A percentile compares a stretch with the other conserved stretches of the same genome.
Evolutionary conservation across 139 green algal genomes (phyloP).

Genomic region (Prasinococcaceae sp.): DNA sequence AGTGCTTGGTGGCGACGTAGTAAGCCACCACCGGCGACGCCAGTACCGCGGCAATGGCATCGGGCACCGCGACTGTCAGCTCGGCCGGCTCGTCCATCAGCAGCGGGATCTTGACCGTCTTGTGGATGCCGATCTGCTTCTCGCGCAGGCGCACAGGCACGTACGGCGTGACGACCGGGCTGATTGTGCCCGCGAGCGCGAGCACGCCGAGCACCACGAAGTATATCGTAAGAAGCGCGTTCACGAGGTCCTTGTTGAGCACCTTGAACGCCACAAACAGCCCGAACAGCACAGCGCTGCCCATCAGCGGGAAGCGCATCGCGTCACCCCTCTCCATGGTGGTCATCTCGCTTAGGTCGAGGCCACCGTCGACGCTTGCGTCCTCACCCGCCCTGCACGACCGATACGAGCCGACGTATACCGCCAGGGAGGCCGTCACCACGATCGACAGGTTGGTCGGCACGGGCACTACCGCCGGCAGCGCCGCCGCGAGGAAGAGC

Average conservation of each 20-base stretch:
- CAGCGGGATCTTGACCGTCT: neutral
- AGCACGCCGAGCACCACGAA: conserved; percentile 78
- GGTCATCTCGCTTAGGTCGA: conserved; percentile 54
- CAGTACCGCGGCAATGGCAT: conserved; percentile 32
- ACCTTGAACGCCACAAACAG: conserved; percentile 94
- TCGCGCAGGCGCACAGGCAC: neutral
- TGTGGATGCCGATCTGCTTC: neutral
- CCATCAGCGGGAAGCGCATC: conserved; percentile 86
- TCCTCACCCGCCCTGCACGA: conserved; percentile 77
- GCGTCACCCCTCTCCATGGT: conserved; percentile 59
- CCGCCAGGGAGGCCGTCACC: conserved; percentile 52
- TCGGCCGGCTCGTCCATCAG: conserved; percentile 21
- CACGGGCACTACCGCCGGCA: conserved; percentile 34
- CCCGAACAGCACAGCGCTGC: conserved; percentile 75
- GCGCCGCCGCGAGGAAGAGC: neutral
- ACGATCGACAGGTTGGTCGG: conserved; percentile 70
- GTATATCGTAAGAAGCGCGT: conserved; percentile 60
- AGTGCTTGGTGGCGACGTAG: conserved; percentile 81
- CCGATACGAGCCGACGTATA: conserved; percentile 65
- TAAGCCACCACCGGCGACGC: conserved; percentile 46
- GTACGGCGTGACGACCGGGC: neutral
- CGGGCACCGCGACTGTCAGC: conserved; percentile 34
- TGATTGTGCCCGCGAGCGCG: conserved; percentile 12
- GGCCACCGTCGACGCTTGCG: conserved; percentile 39
- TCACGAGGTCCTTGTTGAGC: conserved; percentile 73